Percentiles rank a stretch among this genome's conserved stretches.
Evolutionary conservation across 768 basidiomycete species (phyloP).

Genomic region (Crucibulum laeve): DNA sequence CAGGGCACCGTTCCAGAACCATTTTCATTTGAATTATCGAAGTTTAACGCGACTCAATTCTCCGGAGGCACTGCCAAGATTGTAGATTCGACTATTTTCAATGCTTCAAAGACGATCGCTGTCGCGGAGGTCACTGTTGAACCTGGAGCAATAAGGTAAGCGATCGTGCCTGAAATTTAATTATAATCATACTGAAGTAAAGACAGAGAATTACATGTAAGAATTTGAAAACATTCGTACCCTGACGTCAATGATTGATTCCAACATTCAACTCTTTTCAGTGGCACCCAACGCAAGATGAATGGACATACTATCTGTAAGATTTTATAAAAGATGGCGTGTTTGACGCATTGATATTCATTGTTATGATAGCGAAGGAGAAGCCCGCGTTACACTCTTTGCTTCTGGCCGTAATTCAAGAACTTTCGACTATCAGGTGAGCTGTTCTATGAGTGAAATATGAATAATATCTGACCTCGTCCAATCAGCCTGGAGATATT

Average conservation of each 20-base stretch:
- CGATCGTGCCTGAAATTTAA: conserved; percentile 16
- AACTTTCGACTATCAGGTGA: conserved; percentile 56
- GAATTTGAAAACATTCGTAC: conserved; percentile 9
- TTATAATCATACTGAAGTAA: conserved; percentile 1
- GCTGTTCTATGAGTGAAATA: neutral
- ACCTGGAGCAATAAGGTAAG: conserved; percentile 54
- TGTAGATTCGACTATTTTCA: conserved; percentile 52
- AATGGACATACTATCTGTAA: conserved; percentile 61
- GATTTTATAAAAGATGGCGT: conserved; percentile 8
- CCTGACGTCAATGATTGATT: neutral
- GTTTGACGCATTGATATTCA: neutral
- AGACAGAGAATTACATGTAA: conserved; percentile 50
- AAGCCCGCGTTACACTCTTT: conserved; percentile 57
- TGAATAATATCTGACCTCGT: neutral
- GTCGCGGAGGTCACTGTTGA: conserved; percentile 56
- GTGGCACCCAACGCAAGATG: conserved; percentile 74
- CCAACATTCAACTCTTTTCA: conserved; percentile 12
- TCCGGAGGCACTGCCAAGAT: conserved; percentile 59
- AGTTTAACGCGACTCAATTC: conserved; percentile 34
- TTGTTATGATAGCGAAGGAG: conserved; percentile 36
- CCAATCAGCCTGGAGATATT: conserved; percentile 29
- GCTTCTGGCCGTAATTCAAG: conserved; percentile 49
- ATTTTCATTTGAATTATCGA: conserved; percentile 51
- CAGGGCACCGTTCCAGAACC: conserved; percentile 21
- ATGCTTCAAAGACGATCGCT: conserved; percentile 48